Conservation (phyloP, 2,329 filamentous ascomycete species). For the Diplocarpon mali region DNA sequence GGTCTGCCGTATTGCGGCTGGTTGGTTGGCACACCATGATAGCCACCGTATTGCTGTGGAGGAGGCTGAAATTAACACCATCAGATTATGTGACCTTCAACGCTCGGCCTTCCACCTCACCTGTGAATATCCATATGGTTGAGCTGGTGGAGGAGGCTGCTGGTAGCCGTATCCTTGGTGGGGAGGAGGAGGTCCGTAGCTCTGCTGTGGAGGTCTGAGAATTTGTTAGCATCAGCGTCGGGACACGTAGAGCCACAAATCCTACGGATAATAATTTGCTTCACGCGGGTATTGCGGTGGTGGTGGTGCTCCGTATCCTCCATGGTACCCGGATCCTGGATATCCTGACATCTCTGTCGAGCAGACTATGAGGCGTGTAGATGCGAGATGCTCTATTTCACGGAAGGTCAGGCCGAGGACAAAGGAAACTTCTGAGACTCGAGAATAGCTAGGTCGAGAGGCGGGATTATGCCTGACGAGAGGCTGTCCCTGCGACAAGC, state of each 20-base stretch:
- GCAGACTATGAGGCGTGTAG: neutral
- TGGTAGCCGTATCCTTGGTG: slow-evolving; percentile 37
- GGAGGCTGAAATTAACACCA: slow-evolving; percentile 25
- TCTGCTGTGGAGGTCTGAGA: slow-evolving; percentile 16
- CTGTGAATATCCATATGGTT: slow-evolving; percentile 25
- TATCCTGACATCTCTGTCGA: slow-evolving; percentile 49
- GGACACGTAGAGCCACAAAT: slow-evolving; percentile 22
- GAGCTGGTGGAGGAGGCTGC: slow-evolving; percentile 36
- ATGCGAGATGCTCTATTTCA: too few relatives aligned
- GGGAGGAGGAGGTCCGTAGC: slow-evolving; percentile 25
- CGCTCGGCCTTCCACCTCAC: slow-evolving; percentile 13
- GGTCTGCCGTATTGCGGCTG: slow-evolving; percentile 39
- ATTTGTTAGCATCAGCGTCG: slow-evolving; percentile 20
- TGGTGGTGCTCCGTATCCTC: slow-evolving; percentile 31
- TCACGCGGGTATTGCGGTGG: slow-evolving; percentile 35
- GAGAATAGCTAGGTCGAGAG: slow-evolving; percentile 1
- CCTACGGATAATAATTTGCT: slow-evolving; percentile 41
- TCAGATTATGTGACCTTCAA: neutral
- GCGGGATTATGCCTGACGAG: neutral
- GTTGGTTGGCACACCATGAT: slow-evolving; percentile 26
- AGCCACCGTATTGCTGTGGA: slow-evolving; percentile 38
- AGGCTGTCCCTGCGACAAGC: slow-evolving; percentile 9
- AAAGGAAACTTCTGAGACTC: slow-evolving; percentile 9
- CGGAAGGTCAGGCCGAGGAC: neutral
- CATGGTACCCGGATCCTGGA: slow-evolving; percentile 42